Base-by-base conservation (phyloP, 257 asterid species). In the Nyctanthes arbortristis region DNA sequence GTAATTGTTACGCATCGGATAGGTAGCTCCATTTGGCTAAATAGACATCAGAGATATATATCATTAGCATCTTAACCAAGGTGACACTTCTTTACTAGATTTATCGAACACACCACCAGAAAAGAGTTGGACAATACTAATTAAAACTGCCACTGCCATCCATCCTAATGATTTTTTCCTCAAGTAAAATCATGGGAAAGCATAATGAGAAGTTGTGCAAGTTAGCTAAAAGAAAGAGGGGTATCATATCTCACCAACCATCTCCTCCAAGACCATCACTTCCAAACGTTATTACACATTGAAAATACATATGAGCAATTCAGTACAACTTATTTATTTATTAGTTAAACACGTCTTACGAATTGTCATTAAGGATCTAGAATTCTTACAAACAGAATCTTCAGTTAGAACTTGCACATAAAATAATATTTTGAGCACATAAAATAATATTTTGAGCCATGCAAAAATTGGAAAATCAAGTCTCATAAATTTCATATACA, bases 21-120 rank as follows among this genome's bases (percentile, higher is more conserved):
- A 82, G 65, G 80, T 49, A 63, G 87, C 83, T 77, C 93, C 98
- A 80, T 84, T 88, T 63, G 89, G 88, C 98, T 92, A 67, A 57
- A 74, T 11, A 10, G 60, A 63, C 47, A 62, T 56, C 27, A 65
- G 13, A 35, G 68, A 65, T 59, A 68, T 56, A 69, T 59, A 77
- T 52, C 14, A 35, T 77, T 60, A 78, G 55, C 60, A 66, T 56
- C 61, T 32, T 11, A 63, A 70, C 47, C 65, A 43, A 49, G 2
- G 29, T 20, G 29, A 49, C 7, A 4, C 22, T 49, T 49, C 8
- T 7, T n/a, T 14, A 14, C 7, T 40, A 20, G 52, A 36, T 40
- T 40, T 12, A 40, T 14, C 52, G 4, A 14, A 12, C 20, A 40
- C 7, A 40, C 49, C 52, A 5, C 2, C 20, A 14, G 52, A 40